phyloP scores from a whole-genome alignment of 441 rosid genomes.

The Biscutella laevigata region DNA sequence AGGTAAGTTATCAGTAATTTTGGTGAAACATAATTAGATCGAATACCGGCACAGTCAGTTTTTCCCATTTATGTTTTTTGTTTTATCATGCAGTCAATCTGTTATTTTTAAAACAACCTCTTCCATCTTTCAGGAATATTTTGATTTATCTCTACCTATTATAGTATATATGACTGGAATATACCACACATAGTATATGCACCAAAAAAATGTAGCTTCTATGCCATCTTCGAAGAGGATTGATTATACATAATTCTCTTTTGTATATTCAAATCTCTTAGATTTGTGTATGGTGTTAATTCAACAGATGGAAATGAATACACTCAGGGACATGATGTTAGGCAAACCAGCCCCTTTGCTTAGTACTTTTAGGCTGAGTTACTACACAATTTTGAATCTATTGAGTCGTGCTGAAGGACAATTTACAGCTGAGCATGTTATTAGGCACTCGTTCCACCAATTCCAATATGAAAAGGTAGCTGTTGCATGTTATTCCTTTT shows the following conservation, averaged over 20 bases:
- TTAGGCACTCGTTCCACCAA: slow-evolving; percentile 91
- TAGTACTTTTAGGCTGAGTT: slow-evolving; percentile 95
- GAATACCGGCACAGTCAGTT: neutral
- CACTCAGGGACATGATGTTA: slow-evolving; percentile 85
- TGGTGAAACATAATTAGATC: neutral
- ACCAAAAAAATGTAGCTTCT: neutral
- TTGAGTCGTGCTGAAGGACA: slow-evolving; percentile 99
- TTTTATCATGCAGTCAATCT: neutral
- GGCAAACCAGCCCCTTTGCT: slow-evolving; percentile 98
- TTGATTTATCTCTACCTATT: neutral
- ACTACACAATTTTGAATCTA: slow-evolving; percentile 90
- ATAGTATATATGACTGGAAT: neutral
- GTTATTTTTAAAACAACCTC: neutral
- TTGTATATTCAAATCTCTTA: neutral
- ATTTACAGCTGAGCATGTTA: slow-evolving; percentile 93
- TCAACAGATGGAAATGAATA: slow-evolving; percentile 86
- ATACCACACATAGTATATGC: slow-evolving; percentile 1
- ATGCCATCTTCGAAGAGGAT: neutral
- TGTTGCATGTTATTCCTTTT: slow-evolving; percentile 14
- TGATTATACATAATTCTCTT: neutral
- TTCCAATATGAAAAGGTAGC: slow-evolving; percentile 93
- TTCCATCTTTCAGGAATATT: neutral
- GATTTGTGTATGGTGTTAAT: slow-evolving; percentile 4
- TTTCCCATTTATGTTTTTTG: neutral
- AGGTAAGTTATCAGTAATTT: slow-evolving; percentile 36